These are phyloP conservation scores for Lipomyces orientalis DNA, from an alignment of 805 yeast genomes.

Conservation along the genomic window DNA sequence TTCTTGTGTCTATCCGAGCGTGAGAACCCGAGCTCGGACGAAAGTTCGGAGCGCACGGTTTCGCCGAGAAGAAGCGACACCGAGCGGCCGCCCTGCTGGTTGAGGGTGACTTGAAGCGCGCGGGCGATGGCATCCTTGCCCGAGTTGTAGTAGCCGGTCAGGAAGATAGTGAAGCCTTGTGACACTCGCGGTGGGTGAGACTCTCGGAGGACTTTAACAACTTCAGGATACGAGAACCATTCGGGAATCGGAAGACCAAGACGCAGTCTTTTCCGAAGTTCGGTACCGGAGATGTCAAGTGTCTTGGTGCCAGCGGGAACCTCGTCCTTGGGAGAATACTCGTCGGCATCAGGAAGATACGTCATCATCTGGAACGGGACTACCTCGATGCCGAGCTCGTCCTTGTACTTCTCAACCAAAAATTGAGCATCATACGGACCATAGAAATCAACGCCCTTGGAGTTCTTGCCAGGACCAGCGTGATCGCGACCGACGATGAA, in stretches of 20 bases:
- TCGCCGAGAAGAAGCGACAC: conserved; percentile 62
- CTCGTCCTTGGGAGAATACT: conserved; percentile 93
- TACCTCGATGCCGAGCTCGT: conserved; percentile 84
- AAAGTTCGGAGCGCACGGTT: conserved; percentile 49
- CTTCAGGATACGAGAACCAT: conserved; percentile 98
- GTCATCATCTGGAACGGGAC: conserved; percentile 98
- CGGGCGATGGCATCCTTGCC: conserved; percentile 71
- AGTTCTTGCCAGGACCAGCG: conserved; percentile 92
- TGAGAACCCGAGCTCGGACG: conserved; percentile 51
- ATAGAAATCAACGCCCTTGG: conserved; percentile 90
- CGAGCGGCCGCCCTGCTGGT: conserved; percentile 88
- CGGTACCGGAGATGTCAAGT: conserved; percentile 92
- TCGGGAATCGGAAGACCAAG: conserved; percentile 89
- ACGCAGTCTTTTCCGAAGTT: conserved; percentile 83
- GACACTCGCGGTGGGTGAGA: conserved; percentile 88
- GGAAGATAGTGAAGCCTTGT: conserved; percentile 85
- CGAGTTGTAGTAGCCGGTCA: conserved; percentile 64
- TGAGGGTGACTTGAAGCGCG: conserved; percentile 87
- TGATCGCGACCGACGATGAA: conserved; percentile 98
- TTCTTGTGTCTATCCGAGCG: conserved; percentile 50
- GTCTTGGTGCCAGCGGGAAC: conserved; percentile 81
- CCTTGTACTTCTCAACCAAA: conserved; percentile 73
- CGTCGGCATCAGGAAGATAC: conserved; percentile 90
- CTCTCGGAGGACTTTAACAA: conserved; percentile 86
- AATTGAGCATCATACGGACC: conserved; percentile 98